Percentiles rank a stretch among this genome's conserved stretches.
Conservation (phyloP, 2,329 filamentous ascomycete genomes). For the Teratosphaeria gauchensis region DNA sequence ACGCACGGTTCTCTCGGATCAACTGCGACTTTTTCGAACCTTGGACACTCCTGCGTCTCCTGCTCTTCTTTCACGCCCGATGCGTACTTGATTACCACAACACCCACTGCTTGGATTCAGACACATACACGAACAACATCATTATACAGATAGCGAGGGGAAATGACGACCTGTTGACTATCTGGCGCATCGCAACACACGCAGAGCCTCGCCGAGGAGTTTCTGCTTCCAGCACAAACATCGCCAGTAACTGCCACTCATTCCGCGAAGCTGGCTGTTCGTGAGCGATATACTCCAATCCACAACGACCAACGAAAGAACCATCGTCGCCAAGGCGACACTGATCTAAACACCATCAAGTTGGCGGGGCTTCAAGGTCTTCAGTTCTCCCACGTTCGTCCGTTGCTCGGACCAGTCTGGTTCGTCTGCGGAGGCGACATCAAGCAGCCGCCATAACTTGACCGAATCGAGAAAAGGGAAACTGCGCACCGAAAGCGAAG, state of each 20-base stretch:
- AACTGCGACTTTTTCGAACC: not conserved
- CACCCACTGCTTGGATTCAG: not conserved
- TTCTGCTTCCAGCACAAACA: not conserved
- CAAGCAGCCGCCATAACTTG: constrained; percentile 94
- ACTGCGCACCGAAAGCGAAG: not conserved
- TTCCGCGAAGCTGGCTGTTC: constrained; percentile 5
- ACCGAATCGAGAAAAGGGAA: constrained; percentile 18
- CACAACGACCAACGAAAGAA: constrained; percentile 3
- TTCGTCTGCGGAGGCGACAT: constrained; percentile 87
- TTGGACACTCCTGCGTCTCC: not conserved
- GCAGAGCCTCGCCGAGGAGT: not conserved
- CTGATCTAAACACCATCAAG: constrained; percentile 58
- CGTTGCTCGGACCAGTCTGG: constrained; percentile 89
- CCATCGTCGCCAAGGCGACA: constrained; percentile 26
- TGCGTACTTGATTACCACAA: not conserved
- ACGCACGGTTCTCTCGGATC: not conserved
- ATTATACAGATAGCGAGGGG: not conserved
- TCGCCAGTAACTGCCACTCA: not conserved
- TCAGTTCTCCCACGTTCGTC: constrained; percentile 67
- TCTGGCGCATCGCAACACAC: not conserved
- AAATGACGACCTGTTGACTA: constrained; percentile 1
- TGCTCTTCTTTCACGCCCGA: not conserved
- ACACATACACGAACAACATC: not conserved
- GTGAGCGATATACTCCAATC: constrained; percentile 11
- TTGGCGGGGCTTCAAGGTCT: constrained; percentile 76